Base-by-base conservation (phyloP, 257 asterid genomes). In the Salvia splendens region DNA sequence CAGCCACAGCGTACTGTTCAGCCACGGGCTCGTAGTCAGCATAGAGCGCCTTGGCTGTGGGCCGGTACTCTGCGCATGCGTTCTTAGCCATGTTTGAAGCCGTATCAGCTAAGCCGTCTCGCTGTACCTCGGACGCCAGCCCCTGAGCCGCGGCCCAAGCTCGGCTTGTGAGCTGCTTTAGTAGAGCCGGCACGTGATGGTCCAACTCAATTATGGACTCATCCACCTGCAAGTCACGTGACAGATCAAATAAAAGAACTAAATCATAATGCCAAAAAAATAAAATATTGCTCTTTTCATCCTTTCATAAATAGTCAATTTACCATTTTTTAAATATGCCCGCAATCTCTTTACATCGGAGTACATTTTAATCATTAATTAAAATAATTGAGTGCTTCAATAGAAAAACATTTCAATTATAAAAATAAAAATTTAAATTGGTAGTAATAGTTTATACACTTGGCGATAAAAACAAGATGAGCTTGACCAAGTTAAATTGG, bases 11-110 rank as follows among this genome's bases (percentile, higher is more conserved):
- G 4, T 79, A 76, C 12, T 83, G 84, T 85, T 81, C 88, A 2
- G 86, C 91, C 10, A 79, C 16, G 1, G 93, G 96, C 81, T 83
- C 87, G 72, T 84, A 91, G 62, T 76, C 83, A 45, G 36, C 20
- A 41, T 85, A 81, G 8, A 84, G 70, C 4, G 80, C 82, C 68
- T 79, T 80, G 4, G 79, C 87, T 17, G 80, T 35, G 0, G 93
- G 89, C 69, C 79, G 82, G 62, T 83, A 86, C 71, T 62, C 79
- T 2, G 6, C 8, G 62, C 84, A 91, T 1, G 80, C 71, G 0
- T 65, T 46, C 52, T 65, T 80, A 42, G 80, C 89, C 2, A 80
- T 35, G 72, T 55, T 71, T 1, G 72, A 60, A 16, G 81, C 80
- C 9, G 82, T 64, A 35, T 75, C 83, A 10, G 80, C 78, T 42